Evolutionary conservation across 2,329 filamentous ascomycete genomes (phyloP), one percentile per base, ranked within the genome.

Genomic region (Aureobasidium sp.): DNA sequence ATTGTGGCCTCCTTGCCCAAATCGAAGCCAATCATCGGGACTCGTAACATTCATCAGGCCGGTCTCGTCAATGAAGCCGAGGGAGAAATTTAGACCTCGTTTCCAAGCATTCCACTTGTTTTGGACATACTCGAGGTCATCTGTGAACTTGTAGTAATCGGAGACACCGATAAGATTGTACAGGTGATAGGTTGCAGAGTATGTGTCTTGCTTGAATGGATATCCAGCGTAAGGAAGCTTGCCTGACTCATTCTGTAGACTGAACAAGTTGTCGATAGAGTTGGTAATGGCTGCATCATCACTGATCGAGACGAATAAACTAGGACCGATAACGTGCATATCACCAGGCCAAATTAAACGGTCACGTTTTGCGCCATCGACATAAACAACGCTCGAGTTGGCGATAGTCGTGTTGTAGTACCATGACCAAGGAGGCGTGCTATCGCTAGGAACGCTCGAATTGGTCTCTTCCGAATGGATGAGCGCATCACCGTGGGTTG

Each of bases 281-380:
- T 81, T 83, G 10, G 75, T 75, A 4, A 83, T 75, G 29, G 78
- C 78, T 21, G 78, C 74, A 47, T 83, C 71, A 65, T 84, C 81
- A 36, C 79, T 78, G 0, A 81, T 84, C 8, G 79, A 81, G 3
- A 83, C 78, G 9, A n/a, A n/a, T n/a, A n/a, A n/a, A n/a, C n/a
- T n/a, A n/a, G n/a, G n/a, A n/a, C n/a, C n/a, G n/a, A n/a, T n/a
- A n/a, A n/a, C n/a, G n/a, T n/a, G 77, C 75, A 86, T 82, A 67
- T 87, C 84, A 2, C 84, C 84, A 16, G 83, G 79, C 83, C 83
- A 86, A 1, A 86, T 79, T 27, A 82, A 73, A 9, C 82, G 76
- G 66, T 86, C 83, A 32, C 83, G 76, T 68, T 52, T 52, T 8
- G 49, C 49, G 11, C 47, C 47, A 15, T 49, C 47, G 1, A 74